phyloP scores from a whole-genome alignment of 352 stramenopile species.

The Peronospora farinosa region DNA sequence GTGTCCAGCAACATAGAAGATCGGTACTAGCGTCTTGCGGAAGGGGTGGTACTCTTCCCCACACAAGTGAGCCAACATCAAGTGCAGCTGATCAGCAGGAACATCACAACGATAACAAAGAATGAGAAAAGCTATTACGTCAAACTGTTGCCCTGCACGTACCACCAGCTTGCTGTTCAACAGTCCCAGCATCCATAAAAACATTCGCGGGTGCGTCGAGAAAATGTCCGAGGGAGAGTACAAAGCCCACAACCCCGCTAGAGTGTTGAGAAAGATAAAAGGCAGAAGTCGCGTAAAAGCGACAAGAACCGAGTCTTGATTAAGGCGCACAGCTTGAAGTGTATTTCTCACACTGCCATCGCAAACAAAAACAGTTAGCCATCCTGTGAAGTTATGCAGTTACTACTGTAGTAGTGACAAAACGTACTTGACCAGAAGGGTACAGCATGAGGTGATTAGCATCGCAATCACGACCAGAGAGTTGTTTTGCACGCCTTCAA shows the following conservation, averaged over 20 bases:
- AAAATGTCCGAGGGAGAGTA: constrained; percentile 76
- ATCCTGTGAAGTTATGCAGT: constrained; percentile 1
- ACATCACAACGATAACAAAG: constrained; percentile 1
- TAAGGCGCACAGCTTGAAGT: constrained; percentile 55
- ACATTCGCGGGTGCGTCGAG: constrained; percentile 61
- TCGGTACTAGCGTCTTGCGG: constrained; percentile 85
- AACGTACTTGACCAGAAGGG: constrained; percentile 73
- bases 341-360: constrained; percentile 58
- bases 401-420: neutral
- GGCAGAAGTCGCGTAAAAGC: constrained; percentile 71
- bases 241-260: constrained; percentile 63
- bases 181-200: constrained; percentile 83
- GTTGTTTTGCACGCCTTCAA: constrained; percentile 75
- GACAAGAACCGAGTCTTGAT: constrained; percentile 68
- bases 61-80: constrained; percentile 84
- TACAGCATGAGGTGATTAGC: constrained; percentile 49
- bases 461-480: constrained; percentile 71
- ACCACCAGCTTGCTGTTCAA: constrained; percentile 87
- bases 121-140: neutral
- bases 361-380: neutral
- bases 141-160: constrained; percentile 8
- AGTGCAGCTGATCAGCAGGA: constrained; percentile 45
- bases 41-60: constrained; percentile 86
- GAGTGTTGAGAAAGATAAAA: constrained; percentile 66
- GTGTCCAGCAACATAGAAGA: constrained; percentile 84